These are phyloP conservation scores for Scedosporium dehoogii DNA, from an alignment of 2,329 filamentous ascomycete genomes.

Conservation along the genomic window DNA sequence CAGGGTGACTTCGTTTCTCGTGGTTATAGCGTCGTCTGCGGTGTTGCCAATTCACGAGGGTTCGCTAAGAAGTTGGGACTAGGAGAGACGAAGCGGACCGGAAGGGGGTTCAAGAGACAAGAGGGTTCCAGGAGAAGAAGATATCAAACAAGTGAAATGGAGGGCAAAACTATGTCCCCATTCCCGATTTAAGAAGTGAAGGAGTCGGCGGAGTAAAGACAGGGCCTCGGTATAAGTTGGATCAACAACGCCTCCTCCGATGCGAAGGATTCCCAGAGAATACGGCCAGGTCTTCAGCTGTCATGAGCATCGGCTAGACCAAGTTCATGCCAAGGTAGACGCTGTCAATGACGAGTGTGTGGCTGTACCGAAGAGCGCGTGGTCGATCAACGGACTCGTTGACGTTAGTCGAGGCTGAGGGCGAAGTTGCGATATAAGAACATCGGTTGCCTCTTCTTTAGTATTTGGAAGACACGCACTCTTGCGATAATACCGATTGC, in stretches of 20 bases:
- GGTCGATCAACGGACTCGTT: too few relatives aligned
- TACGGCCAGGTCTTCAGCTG: neutral
- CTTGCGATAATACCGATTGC: neutral
- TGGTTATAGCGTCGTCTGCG: neutral
- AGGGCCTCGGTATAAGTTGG: neutral
- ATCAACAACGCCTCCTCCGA: neutral
- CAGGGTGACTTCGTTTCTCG: neutral
- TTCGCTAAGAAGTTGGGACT: neutral
- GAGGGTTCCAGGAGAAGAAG: too few relatives aligned
- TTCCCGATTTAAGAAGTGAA: neutral
- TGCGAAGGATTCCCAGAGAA: neutral
- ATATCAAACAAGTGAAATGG: neutral
- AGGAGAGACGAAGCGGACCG: too few relatives aligned
- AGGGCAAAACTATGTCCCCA: neutral
- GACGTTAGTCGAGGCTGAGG: neutral
- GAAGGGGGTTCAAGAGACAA: too few relatives aligned
- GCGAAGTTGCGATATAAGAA: neutral
- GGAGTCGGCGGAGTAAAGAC: neutral
- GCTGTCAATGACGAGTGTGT: neutral
- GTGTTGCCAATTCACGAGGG: neutral
- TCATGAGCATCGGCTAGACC: neutral
- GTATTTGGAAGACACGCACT: neutral
- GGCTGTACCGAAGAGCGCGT: neutral
- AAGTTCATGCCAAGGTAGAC: neutral
- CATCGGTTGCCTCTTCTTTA: neutral